Evolutionary conservation across 108 stramenopile species (phyloP).

Genomic region (Fragilaria radians): DNA sequence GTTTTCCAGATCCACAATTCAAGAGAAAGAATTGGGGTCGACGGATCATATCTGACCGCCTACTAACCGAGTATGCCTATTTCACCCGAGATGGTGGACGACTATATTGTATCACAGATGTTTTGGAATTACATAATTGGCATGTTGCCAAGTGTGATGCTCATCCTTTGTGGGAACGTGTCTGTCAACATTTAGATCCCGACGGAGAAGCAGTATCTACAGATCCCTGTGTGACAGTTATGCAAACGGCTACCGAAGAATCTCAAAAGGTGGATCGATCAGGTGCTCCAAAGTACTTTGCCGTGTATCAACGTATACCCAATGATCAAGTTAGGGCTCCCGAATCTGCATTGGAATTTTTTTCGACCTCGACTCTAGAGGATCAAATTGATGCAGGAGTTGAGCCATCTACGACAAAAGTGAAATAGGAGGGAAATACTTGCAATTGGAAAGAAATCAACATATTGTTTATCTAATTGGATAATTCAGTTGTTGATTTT

Average conservation of each 20-base stretch:
- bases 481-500: too few species aligned
- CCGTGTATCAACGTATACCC: conserved; percentile 62
- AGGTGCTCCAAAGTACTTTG: conserved; percentile 62
- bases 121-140: conserved; percentile 94
- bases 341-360: too few species aligned
- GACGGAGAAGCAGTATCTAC: conserved; percentile 44
- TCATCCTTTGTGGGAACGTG: conserved; percentile 76
- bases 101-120: conserved; percentile 95
- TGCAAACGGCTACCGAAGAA: conserved; percentile 94
- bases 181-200: too few species aligned
- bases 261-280: conserved; percentile 90
- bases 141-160: conserved; percentile 79
- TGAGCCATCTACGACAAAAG: too few species aligned
- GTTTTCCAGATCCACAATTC: conserved; percentile 98
- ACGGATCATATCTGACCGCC: conserved; percentile 74
- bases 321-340: not conserved
- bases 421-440: too few species aligned
- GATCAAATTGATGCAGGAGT: too few species aligned
- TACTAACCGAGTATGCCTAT: conserved; percentile 92
- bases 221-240: conserved; percentile 87
- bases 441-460: too few species aligned
- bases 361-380: too few species aligned
- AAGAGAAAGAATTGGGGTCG: conserved; percentile 96
- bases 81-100: conserved; percentile 63
- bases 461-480: too few species aligned